Base-by-base conservation (phyloP, 768 basidiomycete genomes). In the Agrocybe chaxingu region DNA sequence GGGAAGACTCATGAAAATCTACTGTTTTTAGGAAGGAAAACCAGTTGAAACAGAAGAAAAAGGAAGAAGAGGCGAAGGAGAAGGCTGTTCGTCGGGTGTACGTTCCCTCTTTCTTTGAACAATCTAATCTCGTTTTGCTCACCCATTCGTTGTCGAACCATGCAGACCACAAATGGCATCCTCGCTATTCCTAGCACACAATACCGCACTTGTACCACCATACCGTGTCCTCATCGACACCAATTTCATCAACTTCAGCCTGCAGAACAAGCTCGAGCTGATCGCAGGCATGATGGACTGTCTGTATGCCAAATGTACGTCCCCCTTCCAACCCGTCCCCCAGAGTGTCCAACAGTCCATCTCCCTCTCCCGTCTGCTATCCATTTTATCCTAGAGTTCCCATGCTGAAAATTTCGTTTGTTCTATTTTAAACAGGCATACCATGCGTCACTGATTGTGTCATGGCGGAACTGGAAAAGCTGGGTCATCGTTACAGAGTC, bases 251-350 rank as follows among this genome's bases (percentile, higher is more conserved):
- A 98, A 98, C 66, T 96, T 98, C 66, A 92, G 88, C 57, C 78
- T 99, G 43, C 97, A 99, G 73, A 99, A 98, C 70, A 97, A 98
- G 68, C 73, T 99, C 57, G 97, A 99, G 67, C 79, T 98, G 48
- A 77, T 98, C 16, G 84, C 87, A 61, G 94, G 91, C n/a, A 98
- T 99, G 97, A 98, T 99, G 97, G 97, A 99, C 63, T 96, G 93
- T 62, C 75, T 98, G 11, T 97, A 92, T 68, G 97, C 97, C 9
- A 98, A 99, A 74, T 98, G 96, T 96, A 57, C 39, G 67, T 40
- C 8, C 37, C 19, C 19, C 9, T 12, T 35, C 18, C 29, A 41
- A n/a, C 19, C 18, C 7, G 9, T 10, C 16, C 12, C 34, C 31
- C 38, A 9, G 34, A n/a, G n/a, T 16, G 34, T 19, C 13, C 39